Percentiles rank a stretch among this genome's conserved stretches.
phyloP scores from a whole-genome alignment of 441 rosid genomes.

The Euphorbia celastroides region DNA sequence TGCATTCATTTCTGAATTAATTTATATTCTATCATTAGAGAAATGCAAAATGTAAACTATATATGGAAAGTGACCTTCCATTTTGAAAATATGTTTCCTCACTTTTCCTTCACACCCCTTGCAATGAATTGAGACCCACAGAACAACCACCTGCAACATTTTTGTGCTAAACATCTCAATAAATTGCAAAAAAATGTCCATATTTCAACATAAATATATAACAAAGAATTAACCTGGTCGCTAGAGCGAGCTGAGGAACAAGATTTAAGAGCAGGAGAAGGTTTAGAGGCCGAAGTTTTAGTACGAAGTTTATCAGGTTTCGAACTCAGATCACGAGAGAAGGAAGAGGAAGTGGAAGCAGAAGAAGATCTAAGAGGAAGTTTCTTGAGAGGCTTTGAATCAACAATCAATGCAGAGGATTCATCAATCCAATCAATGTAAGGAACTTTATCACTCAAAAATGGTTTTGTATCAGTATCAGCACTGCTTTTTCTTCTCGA shows the following conservation, averaged over 20 bases:
- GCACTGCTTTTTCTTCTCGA: constrained; percentile 55
- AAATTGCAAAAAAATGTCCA: no score
- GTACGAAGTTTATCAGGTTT: no score
- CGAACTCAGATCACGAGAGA: constrained; percentile 1
- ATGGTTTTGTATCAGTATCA: constrained; percentile 48
- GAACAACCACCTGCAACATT: constrained; percentile 90
- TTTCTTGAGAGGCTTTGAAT: constrained; percentile 5
- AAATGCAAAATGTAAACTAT: no score
- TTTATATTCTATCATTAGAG: not conserved
- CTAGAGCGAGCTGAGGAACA: constrained; percentile 39
- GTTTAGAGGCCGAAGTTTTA: constrained; percentile 28
- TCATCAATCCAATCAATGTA: constrained; percentile 38
- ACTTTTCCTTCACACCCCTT: constrained; percentile 96
- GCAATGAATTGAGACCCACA: constrained; percentile 91
- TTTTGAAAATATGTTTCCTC: constrained; percentile 80
- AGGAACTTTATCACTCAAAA: constrained; percentile 40
- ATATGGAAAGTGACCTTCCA: constrained; percentile 57
- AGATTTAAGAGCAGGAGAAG: constrained; percentile 41
- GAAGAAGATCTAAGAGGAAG: constrained; percentile 4
- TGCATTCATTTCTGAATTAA: constrained; percentile 17
- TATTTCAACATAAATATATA: no score
- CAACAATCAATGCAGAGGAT: constrained; percentile 18
- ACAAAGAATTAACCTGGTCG: constrained; percentile 36
- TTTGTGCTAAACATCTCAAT: no score
- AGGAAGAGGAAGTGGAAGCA: constrained; percentile 5